Evolutionary conservation across 2,329 filamentous ascomycete species (phyloP).

Genomic region (Emergomyces africanus): DNA sequence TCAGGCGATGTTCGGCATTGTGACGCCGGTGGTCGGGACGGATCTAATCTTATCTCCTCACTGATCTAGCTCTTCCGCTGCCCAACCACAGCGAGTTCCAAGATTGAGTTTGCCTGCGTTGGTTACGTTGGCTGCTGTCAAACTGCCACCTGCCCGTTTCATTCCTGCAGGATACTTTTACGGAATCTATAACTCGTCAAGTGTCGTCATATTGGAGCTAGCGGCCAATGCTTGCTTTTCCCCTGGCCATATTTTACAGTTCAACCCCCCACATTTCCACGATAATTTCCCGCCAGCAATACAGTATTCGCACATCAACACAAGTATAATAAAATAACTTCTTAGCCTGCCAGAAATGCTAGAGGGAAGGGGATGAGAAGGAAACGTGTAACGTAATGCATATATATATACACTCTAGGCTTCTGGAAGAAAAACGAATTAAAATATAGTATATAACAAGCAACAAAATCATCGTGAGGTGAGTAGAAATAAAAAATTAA

Average conservation of each 20-base stretch:
- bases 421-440: not conserved
- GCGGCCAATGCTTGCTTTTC: not conserved
- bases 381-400: not conserved
- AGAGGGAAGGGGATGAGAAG: not conserved
- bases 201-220: too few relatives aligned
- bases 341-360: not conserved
- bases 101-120: too few relatives aligned
- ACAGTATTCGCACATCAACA: not conserved
- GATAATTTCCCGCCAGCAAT: not conserved
- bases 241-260: not conserved
- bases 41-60: constrained; percentile 10
- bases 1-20: not conserved
- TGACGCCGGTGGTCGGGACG: not conserved
- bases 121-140: too few relatives aligned
- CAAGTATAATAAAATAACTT: not conserved
- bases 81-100: constrained; percentile 1
- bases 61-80: not conserved
- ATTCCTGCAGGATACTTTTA: not conserved
- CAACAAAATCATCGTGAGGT: not conserved
- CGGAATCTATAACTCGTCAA: too few relatives aligned
- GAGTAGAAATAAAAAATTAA: too few relatives aligned
- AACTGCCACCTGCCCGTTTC: too few relatives aligned
- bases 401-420: not conserved
- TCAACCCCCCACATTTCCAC: not conserved
- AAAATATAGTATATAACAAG: not conserved